phyloP scores from a whole-genome alignment of 768 basidiomycete genomes.

The Boletus tylopilopsis region DNA sequence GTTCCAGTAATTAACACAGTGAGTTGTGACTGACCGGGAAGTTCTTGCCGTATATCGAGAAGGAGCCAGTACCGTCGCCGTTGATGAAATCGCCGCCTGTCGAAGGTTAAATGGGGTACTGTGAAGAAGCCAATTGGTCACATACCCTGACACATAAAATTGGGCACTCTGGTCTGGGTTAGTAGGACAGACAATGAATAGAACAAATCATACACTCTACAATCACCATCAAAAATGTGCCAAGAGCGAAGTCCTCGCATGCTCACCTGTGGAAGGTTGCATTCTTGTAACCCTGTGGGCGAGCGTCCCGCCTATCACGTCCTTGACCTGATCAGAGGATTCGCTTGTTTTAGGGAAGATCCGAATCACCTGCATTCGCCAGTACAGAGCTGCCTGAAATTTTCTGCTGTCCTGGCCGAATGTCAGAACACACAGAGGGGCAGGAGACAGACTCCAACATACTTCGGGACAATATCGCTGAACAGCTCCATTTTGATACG shows the following conservation, averaged over 20 bases:
- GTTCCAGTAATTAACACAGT: neutral
- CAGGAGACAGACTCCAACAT: conserved; percentile 21
- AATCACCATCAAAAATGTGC: conserved; percentile 9
- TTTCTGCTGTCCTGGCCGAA: conserved; percentile 82
- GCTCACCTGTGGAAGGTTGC: conserved; percentile 88
- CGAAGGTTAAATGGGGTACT: neutral
- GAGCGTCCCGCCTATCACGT: conserved; percentile 45
- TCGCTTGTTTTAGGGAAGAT: neutral
- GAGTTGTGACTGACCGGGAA: conserved; percentile 61
- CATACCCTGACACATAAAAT: conserved; percentile 94
- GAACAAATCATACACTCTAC: conserved; percentile 61
- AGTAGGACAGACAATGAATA: conserved; percentile 2
- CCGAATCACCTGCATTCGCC: conserved; percentile 82
- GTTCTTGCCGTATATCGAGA: conserved; percentile 96
- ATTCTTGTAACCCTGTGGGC: conserved; percentile 88
- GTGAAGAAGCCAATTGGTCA: neutral
- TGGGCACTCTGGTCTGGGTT: conserved; percentile 57
- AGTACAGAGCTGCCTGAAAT: conserved; percentile 95
- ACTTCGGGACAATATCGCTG: conserved; percentile 95
- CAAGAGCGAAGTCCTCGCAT: neutral
- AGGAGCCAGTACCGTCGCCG: conserved; percentile 91
- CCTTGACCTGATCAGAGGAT: conserved; percentile 15
- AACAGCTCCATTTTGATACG: conserved; percentile 97
- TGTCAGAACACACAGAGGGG: conserved; percentile 3
- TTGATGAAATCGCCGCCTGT: conserved; percentile 93